Base-by-base conservation (phyloP, 2,329 filamentous ascomycete species). In the Lecanicillium sp. region DNA sequence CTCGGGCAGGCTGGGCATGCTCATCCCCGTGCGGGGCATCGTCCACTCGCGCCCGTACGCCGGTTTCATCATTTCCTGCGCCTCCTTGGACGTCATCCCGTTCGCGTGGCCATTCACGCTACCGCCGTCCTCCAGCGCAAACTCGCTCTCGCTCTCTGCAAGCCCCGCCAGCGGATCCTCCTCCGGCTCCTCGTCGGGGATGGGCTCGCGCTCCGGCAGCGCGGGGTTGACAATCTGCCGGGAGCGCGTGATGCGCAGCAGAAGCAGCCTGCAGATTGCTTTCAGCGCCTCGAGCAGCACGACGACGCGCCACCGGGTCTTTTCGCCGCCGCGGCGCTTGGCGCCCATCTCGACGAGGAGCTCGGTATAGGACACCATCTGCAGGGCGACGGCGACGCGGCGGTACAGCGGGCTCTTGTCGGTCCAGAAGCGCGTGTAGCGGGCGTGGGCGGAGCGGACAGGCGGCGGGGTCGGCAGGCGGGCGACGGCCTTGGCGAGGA, bases 281-380 rank as follows among this genome's bases (percentile, higher is more conserved):
- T 97, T 97, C 61, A 93, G 72, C 1, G 81, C 77, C 68, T 98
- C 93, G 19, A 98, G 73, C 3, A 94, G 62, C 10, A 97, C 83
- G 5, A 97, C 81, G 0, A 94, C 81, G 44, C 87, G 83, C 93
- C 93, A 98, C 24, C 90, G 81, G 21, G 84, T 69, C 59, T 79
- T 82, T 65, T 94, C 79, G 37, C 86, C 90, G 15, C 88, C 87
- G 53, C 83, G 83, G 41, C 91, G 79, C 67, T 95, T 94, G 23
- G 90, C 90, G 23, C 86, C 81, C 93, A 98, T 98, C 65, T 98
- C 93, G 78, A 91, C 93, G n/a, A 98, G 71, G 24, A 98, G 73
- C 68, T 98, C 89, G 0, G 90, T 95, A 62, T 97, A 97, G 56
- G 93, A 87, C 21, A 96, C 86, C 69, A 95, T 86, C 63, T 95